phyloP scores from a whole-genome alignment of 352 stramenopile genomes.

The Globisporangium cystogenes region DNA sequence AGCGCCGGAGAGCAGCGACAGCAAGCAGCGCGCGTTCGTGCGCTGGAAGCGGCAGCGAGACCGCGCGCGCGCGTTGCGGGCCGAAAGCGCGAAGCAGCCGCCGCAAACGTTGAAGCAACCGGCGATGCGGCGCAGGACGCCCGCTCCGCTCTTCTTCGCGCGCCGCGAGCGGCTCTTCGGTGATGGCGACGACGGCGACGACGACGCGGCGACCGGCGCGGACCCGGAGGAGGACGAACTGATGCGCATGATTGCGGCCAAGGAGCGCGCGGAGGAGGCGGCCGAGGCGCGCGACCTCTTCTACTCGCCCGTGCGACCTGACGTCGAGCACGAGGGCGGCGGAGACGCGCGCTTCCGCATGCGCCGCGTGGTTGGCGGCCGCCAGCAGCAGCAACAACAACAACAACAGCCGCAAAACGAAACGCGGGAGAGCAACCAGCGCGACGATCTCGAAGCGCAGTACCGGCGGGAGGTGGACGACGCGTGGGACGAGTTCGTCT shows the following conservation, averaged over 20 bases:
- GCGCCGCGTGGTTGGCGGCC: background rate
- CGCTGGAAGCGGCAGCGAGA: slow-evolving; percentile 18
- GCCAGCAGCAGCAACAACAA: background rate
- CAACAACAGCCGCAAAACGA: background rate
- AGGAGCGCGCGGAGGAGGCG: slow-evolving; percentile 19
- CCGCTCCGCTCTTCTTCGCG: background rate
- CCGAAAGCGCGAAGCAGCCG: background rate
- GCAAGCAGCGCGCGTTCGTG: slow-evolving; percentile 16
- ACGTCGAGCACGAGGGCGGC: background rate
- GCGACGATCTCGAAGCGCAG: slow-evolving; percentile 9
- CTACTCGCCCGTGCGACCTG: slow-evolving; percentile 27
- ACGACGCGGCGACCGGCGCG: background rate
- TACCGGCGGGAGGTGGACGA: slow-evolving; percentile 15
- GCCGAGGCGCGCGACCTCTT: slow-evolving; percentile 13
- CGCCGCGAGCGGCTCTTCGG: background rate
- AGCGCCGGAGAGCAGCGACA: background rate
- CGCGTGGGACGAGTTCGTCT: slow-evolving; percentile 36
- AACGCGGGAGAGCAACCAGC: slow-evolving; percentile 8
- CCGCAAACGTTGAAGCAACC: background rate
- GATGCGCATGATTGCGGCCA: slow-evolving; percentile 30
- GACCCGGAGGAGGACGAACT: slow-evolving; percentile 33
- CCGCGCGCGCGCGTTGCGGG: slow-evolving; percentile 5
- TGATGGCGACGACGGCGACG: background rate
- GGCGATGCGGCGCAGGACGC: background rate
- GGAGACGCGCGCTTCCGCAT: slow-evolving; percentile 8